phyloP scores from a whole-genome alignment of 2,329 filamentous ascomycete genomes.

The Phyllosticta citrichinensis region DNA sequence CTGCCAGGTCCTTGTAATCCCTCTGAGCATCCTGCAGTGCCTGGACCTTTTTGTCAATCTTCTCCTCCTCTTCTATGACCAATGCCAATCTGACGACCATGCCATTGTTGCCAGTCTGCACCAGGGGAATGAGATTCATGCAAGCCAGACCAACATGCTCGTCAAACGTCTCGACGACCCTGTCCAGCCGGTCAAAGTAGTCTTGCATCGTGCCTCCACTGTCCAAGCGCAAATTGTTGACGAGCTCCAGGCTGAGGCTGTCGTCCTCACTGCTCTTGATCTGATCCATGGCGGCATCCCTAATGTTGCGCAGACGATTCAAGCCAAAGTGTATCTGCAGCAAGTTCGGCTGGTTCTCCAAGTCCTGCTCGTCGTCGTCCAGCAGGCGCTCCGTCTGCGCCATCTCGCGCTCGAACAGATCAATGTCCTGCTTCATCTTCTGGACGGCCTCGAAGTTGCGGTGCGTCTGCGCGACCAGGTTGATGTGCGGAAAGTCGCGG shows the following conservation, averaged over 20 bases:
- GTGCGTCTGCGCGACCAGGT: constrained; percentile 85
- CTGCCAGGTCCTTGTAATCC: constrained; percentile 90
- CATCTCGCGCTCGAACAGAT: constrained; percentile 74
- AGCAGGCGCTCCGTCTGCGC: constrained; percentile 68
- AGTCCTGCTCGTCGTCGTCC: constrained; percentile 71
- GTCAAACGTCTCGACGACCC: constrained; percentile 88
- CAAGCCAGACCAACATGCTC: constrained; percentile 85
- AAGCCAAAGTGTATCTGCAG: constrained; percentile 85
- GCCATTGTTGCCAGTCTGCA: constrained; percentile 77
- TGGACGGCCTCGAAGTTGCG: constrained; percentile 92
- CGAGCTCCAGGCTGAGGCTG: constrained; percentile 72
- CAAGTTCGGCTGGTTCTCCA: constrained; percentile 85
- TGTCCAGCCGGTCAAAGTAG: constrained; percentile 79
- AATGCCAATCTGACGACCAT: constrained; percentile 86
- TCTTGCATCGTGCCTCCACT: constrained; percentile 67
- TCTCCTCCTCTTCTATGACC: constrained; percentile 91
- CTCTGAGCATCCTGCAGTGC: constrained; percentile 90
- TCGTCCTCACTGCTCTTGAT: constrained; percentile 75
- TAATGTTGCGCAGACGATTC: constrained; percentile 82
- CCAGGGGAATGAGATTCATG: constrained; percentile 77
- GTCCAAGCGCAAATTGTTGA: constrained; percentile 58
- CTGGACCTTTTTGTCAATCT: constrained; percentile 83
- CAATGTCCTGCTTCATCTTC: constrained; percentile 83
- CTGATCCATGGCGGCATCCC: constrained; percentile 94
- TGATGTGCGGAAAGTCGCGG: constrained; percentile 88